Conservation (phyloP, 2,329 filamentous ascomycete species). For the Sporothrix phasma region DNA sequence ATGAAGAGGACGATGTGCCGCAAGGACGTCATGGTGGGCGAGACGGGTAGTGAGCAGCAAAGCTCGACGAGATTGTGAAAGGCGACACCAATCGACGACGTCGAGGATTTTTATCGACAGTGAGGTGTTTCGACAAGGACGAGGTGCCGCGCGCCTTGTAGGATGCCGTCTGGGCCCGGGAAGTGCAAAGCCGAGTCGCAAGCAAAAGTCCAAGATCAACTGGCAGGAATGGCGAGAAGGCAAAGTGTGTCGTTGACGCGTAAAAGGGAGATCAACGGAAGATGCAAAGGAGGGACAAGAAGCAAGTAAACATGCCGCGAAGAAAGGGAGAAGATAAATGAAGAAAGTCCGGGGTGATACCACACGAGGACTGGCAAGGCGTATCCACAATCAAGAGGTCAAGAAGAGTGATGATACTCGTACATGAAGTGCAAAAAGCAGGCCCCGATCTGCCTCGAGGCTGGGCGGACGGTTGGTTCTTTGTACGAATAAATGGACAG, state of each 20-base stretch:
- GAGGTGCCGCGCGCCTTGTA: not conserved
- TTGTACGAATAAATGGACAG: no score
- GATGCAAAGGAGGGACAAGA: not conserved
- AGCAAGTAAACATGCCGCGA: no score
- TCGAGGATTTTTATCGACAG: not conserved
- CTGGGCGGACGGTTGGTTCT: not conserved
- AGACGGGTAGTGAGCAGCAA: not conserved
- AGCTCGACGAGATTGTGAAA: not conserved
- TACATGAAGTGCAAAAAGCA: no score
- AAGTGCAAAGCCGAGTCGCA: not conserved
- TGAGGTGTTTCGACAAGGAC: not conserved
- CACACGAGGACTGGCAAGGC: not conserved
- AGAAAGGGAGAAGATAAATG: no score
- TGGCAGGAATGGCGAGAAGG: not conserved
- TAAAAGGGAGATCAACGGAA: not conserved
- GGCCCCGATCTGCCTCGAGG: not conserved
- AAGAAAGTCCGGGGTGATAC: not conserved
- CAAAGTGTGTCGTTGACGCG: no score
- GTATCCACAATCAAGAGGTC: not conserved
- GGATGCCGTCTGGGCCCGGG: not conserved
- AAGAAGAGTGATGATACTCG: no score
- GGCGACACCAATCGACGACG: not conserved
- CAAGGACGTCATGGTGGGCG: conserved; percentile 6
- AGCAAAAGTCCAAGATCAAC: not conserved
- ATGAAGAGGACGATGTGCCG: conserved; percentile 6